These are phyloP conservation scores for Begonia loranthoides DNA, from an alignment of 306 rosid genomes.

Conservation along the genomic window DNA sequence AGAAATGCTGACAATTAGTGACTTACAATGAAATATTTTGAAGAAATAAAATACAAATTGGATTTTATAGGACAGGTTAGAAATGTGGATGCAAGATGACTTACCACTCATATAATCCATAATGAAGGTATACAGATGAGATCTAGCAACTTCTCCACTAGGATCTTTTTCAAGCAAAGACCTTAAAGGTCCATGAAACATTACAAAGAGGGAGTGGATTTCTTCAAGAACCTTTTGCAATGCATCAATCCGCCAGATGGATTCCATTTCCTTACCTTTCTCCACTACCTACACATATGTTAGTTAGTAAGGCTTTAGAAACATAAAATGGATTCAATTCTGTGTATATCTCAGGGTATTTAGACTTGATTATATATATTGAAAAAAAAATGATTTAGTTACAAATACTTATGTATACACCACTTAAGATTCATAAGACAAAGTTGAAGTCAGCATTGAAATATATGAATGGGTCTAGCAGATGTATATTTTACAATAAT, in stretches of 20 bases:
- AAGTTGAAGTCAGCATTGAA: no score
- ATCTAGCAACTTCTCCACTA: conserved; percentile 55
- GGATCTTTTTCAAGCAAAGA: conserved; percentile 76
- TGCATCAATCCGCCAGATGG: conserved; percentile 74
- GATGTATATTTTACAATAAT: no score
- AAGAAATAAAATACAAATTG: conserved; percentile 27
- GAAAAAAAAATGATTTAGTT: no score
- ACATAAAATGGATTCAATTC: no score
- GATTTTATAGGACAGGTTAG: conserved; percentile 11
- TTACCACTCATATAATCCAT: conserved; percentile 89
- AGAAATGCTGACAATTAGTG: conserved; percentile 88
- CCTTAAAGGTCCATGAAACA: conserved; percentile 88
- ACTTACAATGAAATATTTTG: conserved; percentile 77
- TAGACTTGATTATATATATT: no score
- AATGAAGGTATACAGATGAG: conserved; percentile 71
- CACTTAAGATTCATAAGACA: no score
- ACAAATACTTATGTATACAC: no score
- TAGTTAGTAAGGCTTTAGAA: neutral
- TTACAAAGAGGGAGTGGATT: conserved; percentile 67
- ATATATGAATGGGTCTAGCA: no score
- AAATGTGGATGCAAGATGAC: conserved; percentile 20
- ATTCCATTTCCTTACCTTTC: conserved; percentile 67
- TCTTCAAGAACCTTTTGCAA: conserved; percentile 74
- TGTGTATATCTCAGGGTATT: no score
- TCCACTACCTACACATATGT: conserved; percentile 60